Conservation (phyloP, 306 rosid species). For the Vigna nakashimae region DNA sequence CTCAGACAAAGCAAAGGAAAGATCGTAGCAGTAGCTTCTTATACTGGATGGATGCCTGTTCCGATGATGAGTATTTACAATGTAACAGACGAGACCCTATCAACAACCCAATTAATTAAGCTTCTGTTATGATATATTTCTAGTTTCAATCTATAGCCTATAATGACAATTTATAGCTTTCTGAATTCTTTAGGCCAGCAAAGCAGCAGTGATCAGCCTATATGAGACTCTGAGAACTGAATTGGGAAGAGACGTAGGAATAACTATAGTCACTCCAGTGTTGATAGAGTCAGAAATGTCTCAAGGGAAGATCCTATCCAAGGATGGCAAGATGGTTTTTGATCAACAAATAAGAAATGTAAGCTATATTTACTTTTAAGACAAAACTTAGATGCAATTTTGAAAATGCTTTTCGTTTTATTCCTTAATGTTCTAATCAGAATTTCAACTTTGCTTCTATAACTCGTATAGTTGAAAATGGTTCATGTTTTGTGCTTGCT, state of each 20-base stretch:
- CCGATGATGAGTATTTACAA: constrained; percentile 64
- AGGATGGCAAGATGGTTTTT: constrained; percentile 53
- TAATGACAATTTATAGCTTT: not conserved
- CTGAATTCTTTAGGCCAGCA: constrained; percentile 62
- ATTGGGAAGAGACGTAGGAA: constrained; percentile 65
- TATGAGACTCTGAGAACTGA: constrained; percentile 68
- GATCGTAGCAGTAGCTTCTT: constrained; percentile 64
- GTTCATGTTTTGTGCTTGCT: not conserved
- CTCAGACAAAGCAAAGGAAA: constrained; percentile 62
- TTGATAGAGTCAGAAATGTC: constrained; percentile 69
- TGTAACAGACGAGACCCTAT: constrained; percentile 47
- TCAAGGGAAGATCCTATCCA: constrained; percentile 61
- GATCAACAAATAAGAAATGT: constrained; percentile 69
- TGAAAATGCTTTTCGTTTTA: not conserved
- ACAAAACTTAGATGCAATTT: not conserved
- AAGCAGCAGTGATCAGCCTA: constrained; percentile 67
- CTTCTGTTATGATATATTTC: not conserved
- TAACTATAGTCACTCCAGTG: constrained; percentile 72
- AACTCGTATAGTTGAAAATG: not conserved
- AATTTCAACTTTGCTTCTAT: not conserved
- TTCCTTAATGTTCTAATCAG: not conserved
- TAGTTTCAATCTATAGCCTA: not conserved
- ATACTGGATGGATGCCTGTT: constrained; percentile 61
- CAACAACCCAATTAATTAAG: constrained; percentile 13
- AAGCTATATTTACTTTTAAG: constrained; percentile 22